Percentiles rank a stretch among this genome's conserved stretches.
Evolutionary conservation across 2,329 filamentous ascomycete genomes (phyloP).

Genomic region (Fusarium chaquense): DNA sequence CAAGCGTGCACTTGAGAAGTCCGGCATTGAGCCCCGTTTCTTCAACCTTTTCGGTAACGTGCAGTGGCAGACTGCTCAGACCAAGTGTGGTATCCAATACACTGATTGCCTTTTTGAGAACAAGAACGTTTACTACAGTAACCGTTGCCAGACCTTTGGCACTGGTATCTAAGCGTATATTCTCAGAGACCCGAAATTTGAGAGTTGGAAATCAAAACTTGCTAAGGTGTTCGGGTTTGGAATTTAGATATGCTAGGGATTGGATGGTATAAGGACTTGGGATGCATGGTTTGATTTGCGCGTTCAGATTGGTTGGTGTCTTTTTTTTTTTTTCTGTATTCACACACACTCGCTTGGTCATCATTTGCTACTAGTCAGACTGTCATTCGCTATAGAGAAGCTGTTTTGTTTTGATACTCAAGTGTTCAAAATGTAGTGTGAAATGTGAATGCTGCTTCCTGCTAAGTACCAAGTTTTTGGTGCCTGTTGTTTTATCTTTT

Average conservation of each 20-base stretch:
- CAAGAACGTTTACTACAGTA: constrained; percentile 51
- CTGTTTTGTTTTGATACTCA: constrained; percentile 27
- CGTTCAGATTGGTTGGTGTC: constrained; percentile 8
- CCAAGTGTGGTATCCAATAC: constrained; percentile 64
- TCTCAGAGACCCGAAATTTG: constrained; percentile 2
- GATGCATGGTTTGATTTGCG: background rate
- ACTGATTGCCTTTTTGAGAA: constrained; percentile 61
- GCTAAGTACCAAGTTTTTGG: background rate
- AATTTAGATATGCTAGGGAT: background rate
- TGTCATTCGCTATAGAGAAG: constrained; percentile 36
- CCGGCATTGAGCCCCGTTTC: constrained; percentile 45
- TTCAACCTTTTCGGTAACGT: constrained; percentile 50
- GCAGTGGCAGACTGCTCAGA: constrained; percentile 48
- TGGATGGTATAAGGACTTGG: background rate
- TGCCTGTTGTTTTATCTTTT: background rate
- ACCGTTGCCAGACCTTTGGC: constrained; percentile 57
- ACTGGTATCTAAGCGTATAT: constrained; percentile 32
- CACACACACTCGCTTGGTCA: constrained; percentile 32
- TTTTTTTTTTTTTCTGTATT: constrained; percentile 29
- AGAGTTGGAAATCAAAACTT: constrained; percentile 8
- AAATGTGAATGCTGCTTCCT: background rate
- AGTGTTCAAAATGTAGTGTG: background rate
- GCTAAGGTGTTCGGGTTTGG: background rate
- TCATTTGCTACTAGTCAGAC: constrained; percentile 26
- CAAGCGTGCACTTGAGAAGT: constrained; percentile 45